These are phyloP conservation scores for Mucor racemosus DNA, from an alignment of 371 early-diverging fungal genomes.

Conservation along the genomic window DNA sequence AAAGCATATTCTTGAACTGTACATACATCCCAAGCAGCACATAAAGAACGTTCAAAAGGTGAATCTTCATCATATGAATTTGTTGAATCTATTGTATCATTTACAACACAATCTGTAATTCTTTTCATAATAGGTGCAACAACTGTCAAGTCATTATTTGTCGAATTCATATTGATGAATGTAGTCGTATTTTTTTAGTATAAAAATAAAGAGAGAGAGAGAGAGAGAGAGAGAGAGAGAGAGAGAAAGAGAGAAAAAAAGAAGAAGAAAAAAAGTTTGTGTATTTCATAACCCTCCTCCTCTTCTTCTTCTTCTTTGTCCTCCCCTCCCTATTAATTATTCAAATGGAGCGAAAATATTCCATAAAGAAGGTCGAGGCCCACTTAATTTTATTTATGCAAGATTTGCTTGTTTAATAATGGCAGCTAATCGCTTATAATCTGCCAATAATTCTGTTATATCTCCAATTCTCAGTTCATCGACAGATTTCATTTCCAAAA, in stretches of 20 bases:
- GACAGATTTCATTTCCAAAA: constrained; percentile 36
- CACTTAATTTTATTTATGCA: constrained; percentile 14
- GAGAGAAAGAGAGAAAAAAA: no score
- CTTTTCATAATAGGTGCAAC: constrained; percentile 41
- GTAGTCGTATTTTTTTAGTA: background rate
- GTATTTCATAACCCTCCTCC: background rate
- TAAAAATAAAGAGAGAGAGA: constrained; percentile 3
- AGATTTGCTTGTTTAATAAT: constrained; percentile 41
- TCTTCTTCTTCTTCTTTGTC: background rate
- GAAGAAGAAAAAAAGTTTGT: constrained; percentile 4
- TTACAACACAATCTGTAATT: constrained; percentile 38
- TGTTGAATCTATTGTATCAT: constrained; percentile 27
- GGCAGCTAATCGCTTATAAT: constrained; percentile 42
- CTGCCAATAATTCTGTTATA: constrained; percentile 35
- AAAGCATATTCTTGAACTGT: constrained; percentile 43
- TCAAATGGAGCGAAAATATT: background rate
- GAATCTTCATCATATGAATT: constrained; percentile 37
- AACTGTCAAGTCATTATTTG: constrained; percentile 10
- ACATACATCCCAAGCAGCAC: constrained; percentile 52
- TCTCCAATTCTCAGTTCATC: constrained; percentile 38
- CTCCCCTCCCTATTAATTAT: background rate
- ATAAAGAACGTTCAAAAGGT: constrained; percentile 47
- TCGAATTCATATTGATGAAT: background rate
- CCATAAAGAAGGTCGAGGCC: background rate
- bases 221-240: constrained; percentile 7